Evolutionary conservation across 257 asterid species (phyloP).

Genomic region (Gynochthodes officinalis): DNA sequence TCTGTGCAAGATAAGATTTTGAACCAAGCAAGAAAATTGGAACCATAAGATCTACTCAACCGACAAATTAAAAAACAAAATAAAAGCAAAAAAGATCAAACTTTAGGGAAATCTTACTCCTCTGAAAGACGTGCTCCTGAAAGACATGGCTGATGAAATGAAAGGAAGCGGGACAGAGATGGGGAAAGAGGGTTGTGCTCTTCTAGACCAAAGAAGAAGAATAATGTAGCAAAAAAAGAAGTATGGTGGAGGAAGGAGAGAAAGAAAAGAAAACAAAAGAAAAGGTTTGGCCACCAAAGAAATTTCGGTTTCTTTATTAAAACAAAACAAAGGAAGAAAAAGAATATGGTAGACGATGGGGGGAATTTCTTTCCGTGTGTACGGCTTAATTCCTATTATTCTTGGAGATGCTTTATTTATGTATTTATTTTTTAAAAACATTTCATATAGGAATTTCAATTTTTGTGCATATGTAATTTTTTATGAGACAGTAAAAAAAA

Average conservation of each 20-base stretch:
- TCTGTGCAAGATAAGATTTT: background rate
- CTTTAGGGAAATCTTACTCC: slow-evolving; percentile 19
- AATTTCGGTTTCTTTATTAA: background rate
- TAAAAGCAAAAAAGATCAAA: background rate
- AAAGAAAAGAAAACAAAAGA: background rate
- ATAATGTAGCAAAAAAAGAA: background rate
- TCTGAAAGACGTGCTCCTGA: slow-evolving; percentile 10
- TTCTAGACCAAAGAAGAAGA: slow-evolving; percentile 3
- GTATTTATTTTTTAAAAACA: too few species aligned
- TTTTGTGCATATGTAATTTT: background rate
- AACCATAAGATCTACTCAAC: slow-evolving; percentile 1
- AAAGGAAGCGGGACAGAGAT: background rate
- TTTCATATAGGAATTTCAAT: too few species aligned
- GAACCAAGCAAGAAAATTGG: background rate
- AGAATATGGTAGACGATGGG: background rate
- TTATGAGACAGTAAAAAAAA: too few species aligned
- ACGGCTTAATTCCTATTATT: background rate
- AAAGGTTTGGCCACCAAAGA: slow-evolving; percentile 12
- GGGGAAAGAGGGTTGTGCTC: background rate
- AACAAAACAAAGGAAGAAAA: background rate
- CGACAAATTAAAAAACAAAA: background rate
- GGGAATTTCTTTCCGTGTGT: background rate
- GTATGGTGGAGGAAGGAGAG: slow-evolving; percentile 1
- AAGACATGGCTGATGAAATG: slow-evolving; percentile 17
- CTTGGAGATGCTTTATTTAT: background rate